Conservation (phyloP, 441 rosid genomes). For the Pelargonium fulgidum region DNA sequence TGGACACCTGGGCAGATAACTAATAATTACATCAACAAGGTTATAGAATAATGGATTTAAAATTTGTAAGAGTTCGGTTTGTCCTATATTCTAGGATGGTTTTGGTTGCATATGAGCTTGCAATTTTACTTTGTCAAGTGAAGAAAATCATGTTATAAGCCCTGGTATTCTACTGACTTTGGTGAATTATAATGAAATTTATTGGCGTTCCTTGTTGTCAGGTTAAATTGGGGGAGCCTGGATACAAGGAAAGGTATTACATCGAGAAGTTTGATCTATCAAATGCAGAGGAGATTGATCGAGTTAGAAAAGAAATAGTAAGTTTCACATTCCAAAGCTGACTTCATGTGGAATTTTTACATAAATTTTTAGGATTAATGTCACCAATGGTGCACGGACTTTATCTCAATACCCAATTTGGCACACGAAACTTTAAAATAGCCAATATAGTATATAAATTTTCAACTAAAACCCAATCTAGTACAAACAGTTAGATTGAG, state of each 20-base stretch:
- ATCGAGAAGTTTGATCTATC: conserved; percentile 68
- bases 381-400: too few species aligned
- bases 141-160: background rate
- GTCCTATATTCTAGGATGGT: background rate
- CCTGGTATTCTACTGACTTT: background rate
- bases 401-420: too few species aligned
- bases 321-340: conserved; percentile 25
- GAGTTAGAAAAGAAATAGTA: conserved; percentile 68
- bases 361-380: background rate
- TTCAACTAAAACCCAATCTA: too few species aligned
- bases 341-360: background rate
- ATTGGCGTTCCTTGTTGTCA: conserved; percentile 22
- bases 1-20: too few species aligned
- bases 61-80: background rate
- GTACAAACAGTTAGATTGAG: too few species aligned
- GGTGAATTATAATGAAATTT: conserved; percentile 13
- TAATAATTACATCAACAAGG: background rate
- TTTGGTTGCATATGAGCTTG: background rate
- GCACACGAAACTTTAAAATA: too few species aligned
- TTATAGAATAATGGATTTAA: background rate
- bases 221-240: conserved; percentile 93
- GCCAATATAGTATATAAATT: too few species aligned
- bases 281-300: conserved; percentile 52
- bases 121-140: background rate
- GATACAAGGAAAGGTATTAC: conserved; percentile 87